These are phyloP conservation scores for Lentinula detonsa DNA, from an alignment of 768 basidiomycete species.

Conservation along the genomic window DNA sequence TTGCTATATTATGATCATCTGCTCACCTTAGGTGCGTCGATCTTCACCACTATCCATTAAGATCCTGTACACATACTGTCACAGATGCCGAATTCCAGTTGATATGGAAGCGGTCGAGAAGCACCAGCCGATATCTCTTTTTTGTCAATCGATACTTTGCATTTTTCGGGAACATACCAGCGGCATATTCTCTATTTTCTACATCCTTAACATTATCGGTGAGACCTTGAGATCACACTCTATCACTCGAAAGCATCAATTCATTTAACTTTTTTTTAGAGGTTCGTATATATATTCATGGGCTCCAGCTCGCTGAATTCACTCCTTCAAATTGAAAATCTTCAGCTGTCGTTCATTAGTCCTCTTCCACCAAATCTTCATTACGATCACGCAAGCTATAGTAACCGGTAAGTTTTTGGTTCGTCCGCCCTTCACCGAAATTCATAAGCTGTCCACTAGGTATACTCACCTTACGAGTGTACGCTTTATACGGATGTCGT, in stretches of 20 bases:
- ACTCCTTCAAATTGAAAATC: not conserved
- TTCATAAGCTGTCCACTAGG: not conserved
- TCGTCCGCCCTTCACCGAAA: no score
- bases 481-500: not conserved
- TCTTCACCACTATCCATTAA: no score
- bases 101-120: not conserved
- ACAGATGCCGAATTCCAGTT: not conserved
- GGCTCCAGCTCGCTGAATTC: no score
- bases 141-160: not conserved
- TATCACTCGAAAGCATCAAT: not conserved
- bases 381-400: not conserved
- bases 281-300: not conserved
- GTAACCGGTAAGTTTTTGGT: not conserved
- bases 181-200: not conserved
- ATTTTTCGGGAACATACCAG: not conserved
- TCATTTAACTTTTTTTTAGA: not conserved
- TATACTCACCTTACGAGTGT: not conserved
- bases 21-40: not conserved
- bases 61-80: not conserved
- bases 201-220: not conserved
- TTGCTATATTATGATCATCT: not conserved
- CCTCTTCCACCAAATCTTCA: not conserved
- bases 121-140: not conserved
- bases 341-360: not conserved
- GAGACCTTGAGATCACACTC: not conserved